Conservation (phyloP, 1,284 basidiomycete species). For the Xanthoconium separans region DNA sequence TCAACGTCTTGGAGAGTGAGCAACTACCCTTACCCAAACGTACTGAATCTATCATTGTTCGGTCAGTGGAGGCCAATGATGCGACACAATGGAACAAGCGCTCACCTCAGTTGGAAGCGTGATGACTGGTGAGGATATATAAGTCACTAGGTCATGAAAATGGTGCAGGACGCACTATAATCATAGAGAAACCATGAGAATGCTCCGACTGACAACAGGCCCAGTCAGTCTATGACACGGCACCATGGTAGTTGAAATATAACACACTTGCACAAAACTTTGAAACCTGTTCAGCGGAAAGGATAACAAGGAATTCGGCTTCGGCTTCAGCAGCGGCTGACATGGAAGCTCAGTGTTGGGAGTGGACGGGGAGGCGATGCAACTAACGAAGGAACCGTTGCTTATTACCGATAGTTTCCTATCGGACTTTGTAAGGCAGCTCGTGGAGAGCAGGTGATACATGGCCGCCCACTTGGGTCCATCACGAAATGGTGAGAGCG, state of each 20-base stretch:
- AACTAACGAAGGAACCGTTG: not conserved
- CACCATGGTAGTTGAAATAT: not conserved
- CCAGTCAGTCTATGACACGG: not conserved
- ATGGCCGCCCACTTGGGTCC: not conserved
- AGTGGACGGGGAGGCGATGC: not conserved
- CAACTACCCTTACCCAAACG: not conserved
- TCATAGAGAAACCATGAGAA: conserved; percentile 3
- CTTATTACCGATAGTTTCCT: not conserved
- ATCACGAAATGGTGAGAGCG: not conserved
- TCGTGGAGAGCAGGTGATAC: not conserved
- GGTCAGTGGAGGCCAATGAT: not conserved
- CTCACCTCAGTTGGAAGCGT: not conserved
- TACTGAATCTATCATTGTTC: not conserved
- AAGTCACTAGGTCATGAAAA: no score
- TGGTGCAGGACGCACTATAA: not conserved
- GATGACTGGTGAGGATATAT: not conserved
- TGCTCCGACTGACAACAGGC: conserved; percentile 1
- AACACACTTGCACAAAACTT: not conserved
- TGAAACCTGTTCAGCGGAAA: not conserved
- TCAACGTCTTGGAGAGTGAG: no score
- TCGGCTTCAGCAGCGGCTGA: not conserved
- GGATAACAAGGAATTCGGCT: not conserved
- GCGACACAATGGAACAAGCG: not conserved
- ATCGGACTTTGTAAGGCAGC: not conserved
- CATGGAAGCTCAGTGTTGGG: not conserved